Evolutionary conservation across 2,329 filamentous ascomycete genomes (phyloP).

Genomic region (Aspergillus bombycis): DNA sequence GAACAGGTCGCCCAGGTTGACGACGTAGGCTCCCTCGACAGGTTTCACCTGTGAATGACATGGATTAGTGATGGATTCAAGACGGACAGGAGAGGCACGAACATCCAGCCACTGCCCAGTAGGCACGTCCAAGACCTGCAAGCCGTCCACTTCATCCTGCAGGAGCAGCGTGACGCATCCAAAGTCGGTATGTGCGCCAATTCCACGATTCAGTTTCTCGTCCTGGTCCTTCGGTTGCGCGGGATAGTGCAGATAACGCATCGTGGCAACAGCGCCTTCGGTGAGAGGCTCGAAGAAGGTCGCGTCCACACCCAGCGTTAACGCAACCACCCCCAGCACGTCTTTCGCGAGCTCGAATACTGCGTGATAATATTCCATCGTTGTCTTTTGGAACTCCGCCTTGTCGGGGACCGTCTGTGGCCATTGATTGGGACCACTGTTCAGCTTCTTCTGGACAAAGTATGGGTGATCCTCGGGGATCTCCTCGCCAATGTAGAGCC

Average conservation of each 20-base stretch:
- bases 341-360: not conserved
- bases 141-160: not conserved
- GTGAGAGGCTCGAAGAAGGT: constrained; percentile 32
- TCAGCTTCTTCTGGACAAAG: constrained; percentile 42
- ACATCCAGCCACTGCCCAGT: not conserved
- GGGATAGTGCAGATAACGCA: constrained; percentile 50
- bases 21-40: constrained; percentile 32
- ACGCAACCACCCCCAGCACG: not conserved
- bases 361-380: not conserved
- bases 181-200: constrained; percentile 28
- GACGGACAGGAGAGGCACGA: not conserved
- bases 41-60: constrained; percentile 12
- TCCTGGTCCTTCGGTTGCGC: constrained; percentile 43
- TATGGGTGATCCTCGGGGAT: constrained; percentile 34
- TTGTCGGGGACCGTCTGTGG: constrained; percentile 15
- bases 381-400: not conserved
- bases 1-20: constrained; percentile 44
- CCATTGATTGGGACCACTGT: constrained; percentile 48
- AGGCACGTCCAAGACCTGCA: not conserved
- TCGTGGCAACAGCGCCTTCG: constrained; percentile 42
- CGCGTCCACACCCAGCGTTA: not conserved
- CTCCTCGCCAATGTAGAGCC: constrained; percentile 48
- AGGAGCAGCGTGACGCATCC: not conserved
- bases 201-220: constrained; percentile 40
- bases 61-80: not conserved